These are phyloP conservation scores for Dioszegia crocea DNA, from an alignment of 768 basidiomycete species.

Conservation along the genomic window DNA sequence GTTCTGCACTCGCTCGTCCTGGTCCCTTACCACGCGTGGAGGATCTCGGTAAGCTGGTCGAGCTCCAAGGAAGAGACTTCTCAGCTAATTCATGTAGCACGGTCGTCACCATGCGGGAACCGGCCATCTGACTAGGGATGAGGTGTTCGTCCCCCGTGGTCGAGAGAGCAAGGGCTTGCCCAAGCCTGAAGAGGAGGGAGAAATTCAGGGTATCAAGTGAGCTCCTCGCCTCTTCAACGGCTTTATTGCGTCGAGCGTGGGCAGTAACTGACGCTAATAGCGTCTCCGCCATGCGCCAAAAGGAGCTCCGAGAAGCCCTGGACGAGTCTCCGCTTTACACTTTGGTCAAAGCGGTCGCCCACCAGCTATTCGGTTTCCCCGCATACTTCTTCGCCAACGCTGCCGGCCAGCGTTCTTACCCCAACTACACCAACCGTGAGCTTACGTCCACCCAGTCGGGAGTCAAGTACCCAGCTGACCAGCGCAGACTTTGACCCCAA, in stretches of 20 bases:
- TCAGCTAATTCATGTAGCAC: slow-evolving; percentile 53
- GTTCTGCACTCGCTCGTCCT: slow-evolving; percentile 84
- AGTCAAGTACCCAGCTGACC: too few species aligned
- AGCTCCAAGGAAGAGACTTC: not conserved
- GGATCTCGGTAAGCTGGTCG: slow-evolving; percentile 59
- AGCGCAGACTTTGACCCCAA: slow-evolving; percentile 68
- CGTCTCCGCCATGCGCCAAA: slow-evolving; percentile 41
- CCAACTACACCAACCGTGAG: slow-evolving; percentile 68
- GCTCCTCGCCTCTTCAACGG: too few species aligned
- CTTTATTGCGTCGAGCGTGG: too few species aligned
- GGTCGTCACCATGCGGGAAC: slow-evolving; percentile 94
- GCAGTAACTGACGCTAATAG: not conserved
- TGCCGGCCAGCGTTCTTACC: slow-evolving; percentile 78
- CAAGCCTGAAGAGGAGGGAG: slow-evolving; percentile 57
- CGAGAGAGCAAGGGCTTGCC: slow-evolving; percentile 67
- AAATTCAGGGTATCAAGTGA: slow-evolving; percentile 56
- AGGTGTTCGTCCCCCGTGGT: slow-evolving; percentile 89
- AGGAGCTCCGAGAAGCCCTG: slow-evolving; percentile 62
- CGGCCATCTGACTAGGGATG: slow-evolving; percentile 86
- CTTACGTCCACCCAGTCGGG: too few species aligned
- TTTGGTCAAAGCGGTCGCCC: slow-evolving; percentile 46
- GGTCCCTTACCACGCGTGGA: slow-evolving; percentile 95
- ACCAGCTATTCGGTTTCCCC: slow-evolving; percentile 74
- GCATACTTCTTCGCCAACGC: slow-evolving; percentile 75
- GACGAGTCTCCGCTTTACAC: slow-evolving; percentile 76